Percentiles rank a stretch among this genome's conserved stretches.
These are phyloP conservation scores for Colletotrichum tropicicola DNA, from an alignment of 2,329 filamentous ascomycete genomes.

Conservation along the genomic window DNA sequence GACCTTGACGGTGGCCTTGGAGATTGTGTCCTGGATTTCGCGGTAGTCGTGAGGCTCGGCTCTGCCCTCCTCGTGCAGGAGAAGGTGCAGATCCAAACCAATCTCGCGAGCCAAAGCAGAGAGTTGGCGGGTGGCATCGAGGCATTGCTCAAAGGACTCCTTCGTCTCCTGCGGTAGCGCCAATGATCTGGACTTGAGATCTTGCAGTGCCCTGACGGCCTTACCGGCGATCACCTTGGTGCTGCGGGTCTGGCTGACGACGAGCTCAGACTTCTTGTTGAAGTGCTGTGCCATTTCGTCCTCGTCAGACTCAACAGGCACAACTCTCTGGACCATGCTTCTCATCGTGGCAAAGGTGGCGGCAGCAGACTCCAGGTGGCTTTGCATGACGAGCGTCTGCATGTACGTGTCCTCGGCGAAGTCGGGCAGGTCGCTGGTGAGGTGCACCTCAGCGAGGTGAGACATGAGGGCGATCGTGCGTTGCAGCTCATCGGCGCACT, in stretches of 20 bases:
- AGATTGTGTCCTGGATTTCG: conserved; percentile 73
- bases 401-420: conserved; percentile 85
- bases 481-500: conserved; percentile 83
- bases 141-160: conserved; percentile 75
- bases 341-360: conserved; percentile 71
- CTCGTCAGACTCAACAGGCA: conserved; percentile 65
- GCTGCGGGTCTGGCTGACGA: conserved; percentile 80
- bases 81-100: conserved; percentile 70
- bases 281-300: conserved; percentile 76
- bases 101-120: conserved; percentile 72
- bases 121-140: conserved; percentile 70
- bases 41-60: conserved; percentile 71
- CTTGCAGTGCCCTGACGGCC: conserved; percentile 78
- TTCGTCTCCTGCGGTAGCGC: conserved; percentile 75
- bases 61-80: conserved; percentile 78
- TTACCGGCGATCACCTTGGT: conserved; percentile 86
- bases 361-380: conserved; percentile 81
- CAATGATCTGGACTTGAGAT: conserved; percentile 79
- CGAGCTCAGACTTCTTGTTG: conserved; percentile 73
- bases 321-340: conserved; percentile 71
- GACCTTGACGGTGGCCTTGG: conserved; percentile 60
- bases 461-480: conserved; percentile 85
- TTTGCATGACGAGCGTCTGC: conserved; percentile 79
- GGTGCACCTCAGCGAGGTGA: conserved; percentile 85
- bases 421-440: conserved; percentile 73